These are phyloP conservation scores for Pythium biforme DNA, from an alignment of 352 stramenopile genomes.

Conservation along the genomic window DNA sequence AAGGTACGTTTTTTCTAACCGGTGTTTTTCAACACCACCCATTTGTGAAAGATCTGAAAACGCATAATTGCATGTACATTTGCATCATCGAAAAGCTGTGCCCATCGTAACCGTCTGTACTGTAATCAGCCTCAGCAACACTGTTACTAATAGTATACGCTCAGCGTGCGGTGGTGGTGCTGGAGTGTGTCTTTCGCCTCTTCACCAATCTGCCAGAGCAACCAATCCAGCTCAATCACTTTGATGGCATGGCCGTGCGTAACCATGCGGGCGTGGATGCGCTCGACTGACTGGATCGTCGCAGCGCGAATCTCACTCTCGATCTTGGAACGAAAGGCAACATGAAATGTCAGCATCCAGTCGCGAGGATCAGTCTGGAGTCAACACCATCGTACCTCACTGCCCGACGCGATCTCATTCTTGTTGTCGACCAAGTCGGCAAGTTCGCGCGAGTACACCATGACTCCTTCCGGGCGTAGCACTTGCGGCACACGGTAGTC, in stretches of 20 bases:
- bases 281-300: constrained; percentile 84
- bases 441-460: constrained; percentile 58
- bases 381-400: constrained; percentile 38
- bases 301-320: constrained; percentile 83
- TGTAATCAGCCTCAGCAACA: too few species aligned
- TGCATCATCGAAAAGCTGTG: too few species aligned
- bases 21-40: constrained; percentile 28
- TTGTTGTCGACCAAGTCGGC: constrained; percentile 50
- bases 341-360: not conserved
- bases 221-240: constrained; percentile 86
- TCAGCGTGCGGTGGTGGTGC: constrained; percentile 82
- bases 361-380: not conserved
- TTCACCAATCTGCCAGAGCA: constrained; percentile 87
- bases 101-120: too few species aligned
- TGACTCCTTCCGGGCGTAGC: constrained; percentile 64
- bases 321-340: constrained; percentile 39
- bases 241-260: constrained; percentile 40
- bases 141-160: constrained; percentile 87
- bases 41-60: constrained; percentile 6
- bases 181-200: constrained; percentile 67
- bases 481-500: constrained; percentile 89
- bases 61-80: not conserved
- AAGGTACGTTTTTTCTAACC: constrained; percentile 7
- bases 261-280: constrained; percentile 43
- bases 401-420: constrained; percentile 54